phyloP scores from a whole-genome alignment of 2,329 filamentous ascomycete genomes.

The Orbilia blumenaviensis region DNA sequence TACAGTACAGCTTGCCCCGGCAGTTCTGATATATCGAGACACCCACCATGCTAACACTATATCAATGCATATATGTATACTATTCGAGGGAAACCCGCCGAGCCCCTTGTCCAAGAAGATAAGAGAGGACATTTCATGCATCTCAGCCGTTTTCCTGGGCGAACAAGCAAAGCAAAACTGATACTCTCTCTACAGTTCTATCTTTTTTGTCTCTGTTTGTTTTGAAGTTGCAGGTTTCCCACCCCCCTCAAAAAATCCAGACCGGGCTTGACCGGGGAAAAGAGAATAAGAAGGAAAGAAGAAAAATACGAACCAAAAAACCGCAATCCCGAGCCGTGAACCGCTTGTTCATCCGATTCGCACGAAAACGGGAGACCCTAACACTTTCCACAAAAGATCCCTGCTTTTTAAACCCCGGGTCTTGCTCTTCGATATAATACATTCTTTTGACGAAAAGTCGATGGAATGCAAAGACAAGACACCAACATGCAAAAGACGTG shows the following conservation, averaged over 20 bases:
- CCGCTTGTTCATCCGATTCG: constrained; percentile 34
- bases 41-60: background rate
- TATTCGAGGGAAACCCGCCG: background rate
- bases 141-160: background rate
- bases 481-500: too few relatives aligned
- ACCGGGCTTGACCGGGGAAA: constrained; percentile 2
- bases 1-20: background rate
- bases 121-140: constrained; percentile 9
- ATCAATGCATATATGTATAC: background rate
- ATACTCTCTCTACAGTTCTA: background rate
- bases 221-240: background rate
- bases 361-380: constrained; percentile 2
- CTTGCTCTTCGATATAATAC: constrained; percentile 2
- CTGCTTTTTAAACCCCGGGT: background rate
- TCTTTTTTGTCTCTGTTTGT: too few relatives aligned
- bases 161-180: background rate
- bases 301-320: too few relatives aligned
- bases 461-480: constrained; percentile 3
- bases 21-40: constrained; percentile 11
- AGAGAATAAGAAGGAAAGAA: background rate
- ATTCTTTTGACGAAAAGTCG: constrained; percentile 9
- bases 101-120: constrained; percentile 2
- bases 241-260: background rate
- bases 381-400: background rate
- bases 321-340: constrained; percentile 47